These are phyloP conservation scores for Bathelium albidoporum DNA, from an alignment of 495 filamentous ascomycete species.

Conservation along the genomic window DNA sequence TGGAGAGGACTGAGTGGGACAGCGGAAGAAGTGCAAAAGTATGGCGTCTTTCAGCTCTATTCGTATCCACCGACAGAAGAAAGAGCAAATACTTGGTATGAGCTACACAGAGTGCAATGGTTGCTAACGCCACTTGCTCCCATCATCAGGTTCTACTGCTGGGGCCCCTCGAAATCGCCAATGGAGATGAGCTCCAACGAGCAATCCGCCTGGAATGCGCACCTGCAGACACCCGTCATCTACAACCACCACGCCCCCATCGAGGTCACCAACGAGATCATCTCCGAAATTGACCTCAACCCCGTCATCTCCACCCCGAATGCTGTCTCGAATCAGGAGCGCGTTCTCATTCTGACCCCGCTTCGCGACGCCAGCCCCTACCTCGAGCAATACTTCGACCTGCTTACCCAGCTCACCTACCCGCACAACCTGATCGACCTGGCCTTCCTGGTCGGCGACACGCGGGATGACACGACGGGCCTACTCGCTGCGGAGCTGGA, in stretches of 20 bases:
- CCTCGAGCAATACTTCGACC: slow-evolving; percentile 83
- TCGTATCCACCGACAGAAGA: neutral
- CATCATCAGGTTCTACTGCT: slow-evolving; percentile 83
- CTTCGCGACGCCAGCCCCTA: slow-evolving; percentile 78
- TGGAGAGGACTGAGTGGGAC: slow-evolving; percentile 79
- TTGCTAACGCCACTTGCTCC: neutral
- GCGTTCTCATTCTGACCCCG: slow-evolving; percentile 90
- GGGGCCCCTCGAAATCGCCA: slow-evolving; percentile 81
- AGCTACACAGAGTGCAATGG: neutral
- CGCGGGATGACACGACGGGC: slow-evolving; percentile 78
- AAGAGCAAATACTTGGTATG: no score
- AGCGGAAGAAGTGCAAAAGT: slow-evolving; percentile 88
- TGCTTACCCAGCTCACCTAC: slow-evolving; percentile 81
- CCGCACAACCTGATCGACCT: slow-evolving; percentile 94
- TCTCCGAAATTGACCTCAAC: slow-evolving; percentile 74
- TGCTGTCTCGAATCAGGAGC: slow-evolving; percentile 68
- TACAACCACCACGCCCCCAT: slow-evolving; percentile 91
- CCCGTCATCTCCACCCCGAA: slow-evolving; percentile 69
- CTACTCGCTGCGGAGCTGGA: slow-evolving; percentile 71
- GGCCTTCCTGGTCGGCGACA: slow-evolving; percentile 88
- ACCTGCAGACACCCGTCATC: slow-evolving; percentile 81
- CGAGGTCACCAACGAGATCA: slow-evolving; percentile 69
- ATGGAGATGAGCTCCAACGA: slow-evolving; percentile 91
- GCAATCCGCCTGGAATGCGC: slow-evolving; percentile 76
- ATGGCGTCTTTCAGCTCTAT: slow-evolving; percentile 21